Evolutionary conservation across 371 early-diverging fungal genomes (phyloP).

Genomic region (Amoeboaphelidium occidentale): DNA sequence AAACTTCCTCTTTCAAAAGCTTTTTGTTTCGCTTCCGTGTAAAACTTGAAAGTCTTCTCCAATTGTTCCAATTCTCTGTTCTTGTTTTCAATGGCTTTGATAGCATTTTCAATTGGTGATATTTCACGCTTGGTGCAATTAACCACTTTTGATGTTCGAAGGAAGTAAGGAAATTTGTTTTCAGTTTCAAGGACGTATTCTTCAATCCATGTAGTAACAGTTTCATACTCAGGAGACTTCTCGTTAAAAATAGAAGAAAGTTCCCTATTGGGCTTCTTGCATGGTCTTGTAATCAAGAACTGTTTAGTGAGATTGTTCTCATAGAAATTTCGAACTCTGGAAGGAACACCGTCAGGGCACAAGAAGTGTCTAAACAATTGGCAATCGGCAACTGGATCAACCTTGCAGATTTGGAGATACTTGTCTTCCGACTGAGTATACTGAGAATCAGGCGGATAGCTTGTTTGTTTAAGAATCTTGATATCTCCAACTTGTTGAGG

Average conservation of each 20-base stretch:
- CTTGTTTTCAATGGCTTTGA: slow-evolving; percentile 38
- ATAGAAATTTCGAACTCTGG: slow-evolving; percentile 4
- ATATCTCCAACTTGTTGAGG: no score
- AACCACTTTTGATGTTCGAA: slow-evolving; percentile 29
- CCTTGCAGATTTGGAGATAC: slow-evolving; percentile 41
- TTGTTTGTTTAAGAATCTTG: slow-evolving; percentile 22
- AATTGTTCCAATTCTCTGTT: slow-evolving; percentile 29
- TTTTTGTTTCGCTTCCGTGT: not conserved
- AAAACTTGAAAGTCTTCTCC: slow-evolving; percentile 21
- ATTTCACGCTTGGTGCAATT: slow-evolving; percentile 21
- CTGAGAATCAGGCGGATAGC: slow-evolving; percentile 21
- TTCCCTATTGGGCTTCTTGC: slow-evolving; percentile 1
- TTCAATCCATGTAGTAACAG: slow-evolving; percentile 49
- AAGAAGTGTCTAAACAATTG: slow-evolving; percentile 1
- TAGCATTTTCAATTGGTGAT: slow-evolving; percentile 53
- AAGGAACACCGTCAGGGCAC: slow-evolving; percentile 5
- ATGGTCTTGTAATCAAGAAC: not conserved
- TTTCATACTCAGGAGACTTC: slow-evolving; percentile 25
- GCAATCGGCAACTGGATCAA: slow-evolving; percentile 28
- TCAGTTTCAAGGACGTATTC: slow-evolving; percentile 35
- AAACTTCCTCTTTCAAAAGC: not conserved
- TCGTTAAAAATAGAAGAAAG: slow-evolving; percentile 9
- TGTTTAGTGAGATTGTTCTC: not conserved
- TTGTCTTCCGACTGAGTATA: slow-evolving; percentile 24
- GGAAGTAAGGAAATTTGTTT: slow-evolving; percentile 37